Evolutionary conservation across 2,329 filamentous ascomycete genomes (phyloP).

Genomic region (Curvularia spicifera): DNA sequence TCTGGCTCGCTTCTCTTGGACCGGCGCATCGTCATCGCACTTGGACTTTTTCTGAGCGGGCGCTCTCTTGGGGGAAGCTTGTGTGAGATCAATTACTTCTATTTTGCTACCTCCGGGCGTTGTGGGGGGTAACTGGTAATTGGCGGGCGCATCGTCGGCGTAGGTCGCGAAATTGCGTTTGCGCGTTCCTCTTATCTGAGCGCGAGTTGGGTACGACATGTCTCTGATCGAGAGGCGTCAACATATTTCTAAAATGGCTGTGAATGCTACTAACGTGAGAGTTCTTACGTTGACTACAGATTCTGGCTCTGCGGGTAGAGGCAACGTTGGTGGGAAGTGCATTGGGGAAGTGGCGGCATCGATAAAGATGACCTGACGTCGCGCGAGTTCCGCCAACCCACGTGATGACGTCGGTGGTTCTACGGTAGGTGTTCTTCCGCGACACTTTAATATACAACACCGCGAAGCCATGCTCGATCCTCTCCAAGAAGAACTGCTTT

Average conservation of each 20-base stretch:
- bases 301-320: neutral
- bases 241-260: neutral
- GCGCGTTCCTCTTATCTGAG: slow-evolving; percentile 15
- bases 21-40: slow-evolving; percentile 18
- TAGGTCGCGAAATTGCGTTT: slow-evolving; percentile 33
- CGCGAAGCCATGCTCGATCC: neutral
- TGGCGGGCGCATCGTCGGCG: slow-evolving; percentile 8
- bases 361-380: slow-evolving; percentile 2
- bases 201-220: neutral
- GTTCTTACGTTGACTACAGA: neutral
- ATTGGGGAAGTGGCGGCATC: slow-evolving; percentile 7
- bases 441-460: neutral
- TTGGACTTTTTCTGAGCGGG: slow-evolving; percentile 28
- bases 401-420: slow-evolving; percentile 18
- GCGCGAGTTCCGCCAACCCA: slow-evolving; percentile 14
- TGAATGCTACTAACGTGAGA: neutral
- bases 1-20: slow-evolving; percentile 42
- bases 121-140: slow-evolving; percentile 12
- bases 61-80: slow-evolving; percentile 21
- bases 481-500: neutral
- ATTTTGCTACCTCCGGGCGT: slow-evolving; percentile 12
- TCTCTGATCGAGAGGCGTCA: neutral
- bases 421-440: neutral
- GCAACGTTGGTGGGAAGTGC: neutral
- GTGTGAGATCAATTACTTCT: slow-evolving; percentile 18